A percentile compares a stretch with the other conserved stretches of the same genome.
These are phyloP conservation scores for Tricholoma furcatifolium DNA, from an alignment of 768 basidiomycete genomes.

Conservation along the genomic window DNA sequence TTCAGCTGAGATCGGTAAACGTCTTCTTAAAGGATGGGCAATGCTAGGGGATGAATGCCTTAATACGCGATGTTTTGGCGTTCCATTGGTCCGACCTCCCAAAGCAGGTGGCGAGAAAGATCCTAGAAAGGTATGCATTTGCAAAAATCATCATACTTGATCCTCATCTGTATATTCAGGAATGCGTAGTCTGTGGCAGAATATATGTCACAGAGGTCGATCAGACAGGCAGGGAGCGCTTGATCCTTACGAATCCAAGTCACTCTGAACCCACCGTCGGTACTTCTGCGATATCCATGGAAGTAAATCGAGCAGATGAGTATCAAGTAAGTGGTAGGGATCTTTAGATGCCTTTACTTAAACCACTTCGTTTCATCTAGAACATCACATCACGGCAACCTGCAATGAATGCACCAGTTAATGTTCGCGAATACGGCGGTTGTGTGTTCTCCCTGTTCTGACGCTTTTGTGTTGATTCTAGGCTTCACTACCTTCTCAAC, in stretches of 20 bases:
- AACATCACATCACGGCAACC: not conserved
- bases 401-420: not conserved
- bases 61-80: constrained; percentile 64
- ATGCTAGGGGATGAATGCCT: constrained; percentile 90
- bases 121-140: constrained; percentile 56
- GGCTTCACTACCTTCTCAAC: not conserved
- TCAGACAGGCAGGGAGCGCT: constrained; percentile 45
- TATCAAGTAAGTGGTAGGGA: constrained; percentile 7
- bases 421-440: not conserved
- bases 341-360: not conserved
- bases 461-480: not conserved
- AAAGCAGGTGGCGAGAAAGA: constrained; percentile 58
- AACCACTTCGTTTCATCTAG: not conserved
- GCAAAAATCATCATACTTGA: not conserved
- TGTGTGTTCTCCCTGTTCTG: not conserved
- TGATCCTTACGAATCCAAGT: constrained; percentile 29
- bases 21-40: constrained; percentile 80
- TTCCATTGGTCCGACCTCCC: constrained; percentile 83
- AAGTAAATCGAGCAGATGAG: not conserved
- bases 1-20: constrained; percentile 75
- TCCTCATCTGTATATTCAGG: constrained; percentile 38
- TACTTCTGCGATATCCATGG: not conserved
- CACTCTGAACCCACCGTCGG: not conserved
- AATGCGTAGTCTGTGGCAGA: constrained; percentile 74
- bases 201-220: constrained; percentile 57